Conservation (phyloP, 345 rosid species). For the Viola odorata region DNA sequence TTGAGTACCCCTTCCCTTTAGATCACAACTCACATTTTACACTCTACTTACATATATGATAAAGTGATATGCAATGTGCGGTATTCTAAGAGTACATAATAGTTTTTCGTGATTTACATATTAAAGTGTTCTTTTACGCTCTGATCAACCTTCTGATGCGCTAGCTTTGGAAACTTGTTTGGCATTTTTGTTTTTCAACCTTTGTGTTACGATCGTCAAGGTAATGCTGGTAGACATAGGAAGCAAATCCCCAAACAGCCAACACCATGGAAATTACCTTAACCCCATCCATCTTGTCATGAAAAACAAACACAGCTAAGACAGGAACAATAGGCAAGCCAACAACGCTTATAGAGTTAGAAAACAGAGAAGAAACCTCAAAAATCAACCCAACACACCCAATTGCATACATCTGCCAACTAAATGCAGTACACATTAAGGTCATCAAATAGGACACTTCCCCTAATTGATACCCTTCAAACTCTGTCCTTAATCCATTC, state of each 20-base stretch:
- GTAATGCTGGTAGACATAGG: slow-evolving; percentile 53
- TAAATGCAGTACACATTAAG: slow-evolving; percentile 35
- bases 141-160: neutral
- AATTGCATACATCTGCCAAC: slow-evolving; percentile 40
- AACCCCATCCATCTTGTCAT: slow-evolving; percentile 52
- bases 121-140: neutral
- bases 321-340: slow-evolving; percentile 57
- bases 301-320: slow-evolving; percentile 41
- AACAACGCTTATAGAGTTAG: slow-evolving; percentile 36
- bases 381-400: slow-evolving; percentile 47
- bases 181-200: neutral
- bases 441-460: slow-evolving; percentile 41
- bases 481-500: slow-evolving; percentile 34
- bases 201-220: slow-evolving; percentile 29
- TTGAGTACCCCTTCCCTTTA: too few relatives aligned
- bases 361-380: slow-evolving; percentile 58
- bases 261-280: slow-evolving; percentile 56
- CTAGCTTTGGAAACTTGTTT: neutral
- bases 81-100: too few relatives aligned
- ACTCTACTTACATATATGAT: too few relatives aligned
- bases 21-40: too few relatives aligned
- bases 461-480: slow-evolving; percentile 42
- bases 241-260: slow-evolving; percentile 63
- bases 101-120: too few relatives aligned
- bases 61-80: too few relatives aligned